Conservation (phyloP, 805 yeast genomes). For the Spencermartinsiella europaea region DNA sequence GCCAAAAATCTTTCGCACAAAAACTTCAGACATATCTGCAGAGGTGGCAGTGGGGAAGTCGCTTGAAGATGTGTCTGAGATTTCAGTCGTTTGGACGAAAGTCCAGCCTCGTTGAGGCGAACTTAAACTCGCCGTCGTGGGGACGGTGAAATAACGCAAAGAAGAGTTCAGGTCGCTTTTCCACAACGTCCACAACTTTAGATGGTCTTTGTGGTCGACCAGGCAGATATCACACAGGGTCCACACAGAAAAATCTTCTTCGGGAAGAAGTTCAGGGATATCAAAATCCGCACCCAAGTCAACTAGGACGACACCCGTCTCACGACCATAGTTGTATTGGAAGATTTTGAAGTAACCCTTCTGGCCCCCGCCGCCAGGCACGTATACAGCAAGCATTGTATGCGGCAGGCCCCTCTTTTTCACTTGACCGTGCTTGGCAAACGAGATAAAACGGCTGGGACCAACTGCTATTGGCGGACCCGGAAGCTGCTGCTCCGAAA, state of each 20-base stretch:
- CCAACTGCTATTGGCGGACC: constrained; percentile 26
- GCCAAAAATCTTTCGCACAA: constrained; percentile 43
- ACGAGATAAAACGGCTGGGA: constrained; percentile 30
- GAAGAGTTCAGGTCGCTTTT: constrained; percentile 56
- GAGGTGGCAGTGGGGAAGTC: constrained; percentile 21
- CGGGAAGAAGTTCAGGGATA: constrained; percentile 30
- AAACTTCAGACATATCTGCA: constrained; percentile 25
- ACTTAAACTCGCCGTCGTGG: background rate
- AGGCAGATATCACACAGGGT: constrained; percentile 43
- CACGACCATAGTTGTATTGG: constrained; percentile 22
- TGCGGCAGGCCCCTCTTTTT: constrained; percentile 2
- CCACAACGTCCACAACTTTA: constrained; percentile 48
- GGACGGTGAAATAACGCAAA: constrained; percentile 27
- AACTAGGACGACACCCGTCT: constrained; percentile 13
- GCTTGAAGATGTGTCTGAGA: background rate
- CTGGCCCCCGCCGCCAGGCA: constrained; percentile 34
- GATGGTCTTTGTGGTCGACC: constrained; percentile 11
- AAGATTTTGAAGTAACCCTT: constrained; percentile 41
- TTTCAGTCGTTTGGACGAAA: background rate
- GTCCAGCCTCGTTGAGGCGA: background rate
- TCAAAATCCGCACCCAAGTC: constrained; percentile 29
- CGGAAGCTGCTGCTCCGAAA: constrained; percentile 21
- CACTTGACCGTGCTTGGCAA: constrained; percentile 3
- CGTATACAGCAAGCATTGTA: constrained; percentile 32
- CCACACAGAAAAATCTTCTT: constrained; percentile 38